These are phyloP conservation scores for Calcarisporium arbuscula DNA, from an alignment of 2,329 filamentous ascomycete species.

Conservation along the genomic window DNA sequence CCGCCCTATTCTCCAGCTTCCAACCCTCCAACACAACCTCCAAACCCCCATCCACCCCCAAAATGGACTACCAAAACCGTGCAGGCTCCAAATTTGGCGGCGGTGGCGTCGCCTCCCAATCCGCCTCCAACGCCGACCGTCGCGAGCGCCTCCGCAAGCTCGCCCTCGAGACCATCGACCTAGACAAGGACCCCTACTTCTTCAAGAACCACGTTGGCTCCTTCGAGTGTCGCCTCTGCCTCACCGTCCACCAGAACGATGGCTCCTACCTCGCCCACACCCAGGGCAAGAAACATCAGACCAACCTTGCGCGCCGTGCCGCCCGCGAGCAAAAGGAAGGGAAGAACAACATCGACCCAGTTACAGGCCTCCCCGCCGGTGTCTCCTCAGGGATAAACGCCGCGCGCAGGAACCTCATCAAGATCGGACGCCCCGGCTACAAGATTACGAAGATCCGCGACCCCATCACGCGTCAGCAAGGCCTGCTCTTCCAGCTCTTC, in stretches of 20 bases:
- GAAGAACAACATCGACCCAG: slow-evolving; percentile 59
- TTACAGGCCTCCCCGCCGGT: slow-evolving; percentile 65
- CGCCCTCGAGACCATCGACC: slow-evolving; percentile 96
- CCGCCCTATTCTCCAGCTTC: not conserved
- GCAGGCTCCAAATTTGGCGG: slow-evolving; percentile 97
- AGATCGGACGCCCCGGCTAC: slow-evolving; percentile 94
- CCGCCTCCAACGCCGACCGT: slow-evolving; percentile 91
- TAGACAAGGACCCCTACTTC: slow-evolving; percentile 99
- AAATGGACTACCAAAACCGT: slow-evolving; percentile 78
- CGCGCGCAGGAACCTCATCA: slow-evolving; percentile 77
- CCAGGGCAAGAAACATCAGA: slow-evolving; percentile 97
- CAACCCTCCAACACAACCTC: slow-evolving; percentile 1
- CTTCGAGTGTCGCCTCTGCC: slow-evolving; percentile 93
- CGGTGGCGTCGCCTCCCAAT: slow-evolving; percentile 89
- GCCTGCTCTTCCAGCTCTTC: slow-evolving; percentile 90
- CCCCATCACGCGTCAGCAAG: slow-evolving; percentile 79
- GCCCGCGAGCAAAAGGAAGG: slow-evolving; percentile 94
- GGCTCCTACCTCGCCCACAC: slow-evolving; percentile 98
- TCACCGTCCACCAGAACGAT: slow-evolving; percentile 98
- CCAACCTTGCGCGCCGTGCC: slow-evolving; percentile 89
- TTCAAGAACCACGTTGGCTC: slow-evolving; percentile 99
- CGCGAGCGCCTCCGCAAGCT: slow-evolving; percentile 96
- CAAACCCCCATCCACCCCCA: not conserved
- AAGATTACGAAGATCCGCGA: slow-evolving; percentile 96
- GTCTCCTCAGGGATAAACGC: slow-evolving; percentile 64